Conservation (phyloP, 2,329 filamentous ascomycete species). For the Colletotrichum graminicola region DNA sequence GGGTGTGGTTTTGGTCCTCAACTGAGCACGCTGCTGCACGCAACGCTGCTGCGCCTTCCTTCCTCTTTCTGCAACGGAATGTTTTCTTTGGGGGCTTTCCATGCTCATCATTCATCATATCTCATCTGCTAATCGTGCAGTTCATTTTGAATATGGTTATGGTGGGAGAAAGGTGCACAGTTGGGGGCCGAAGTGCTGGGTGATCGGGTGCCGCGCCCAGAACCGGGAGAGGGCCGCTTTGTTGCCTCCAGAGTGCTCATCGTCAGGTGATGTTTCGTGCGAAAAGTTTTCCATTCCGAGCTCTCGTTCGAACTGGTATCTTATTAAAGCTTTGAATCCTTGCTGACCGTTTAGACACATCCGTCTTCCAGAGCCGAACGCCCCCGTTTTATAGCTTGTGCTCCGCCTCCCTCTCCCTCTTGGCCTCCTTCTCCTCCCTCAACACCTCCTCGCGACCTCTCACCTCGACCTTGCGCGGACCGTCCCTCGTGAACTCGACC, state of each 20-base stretch:
- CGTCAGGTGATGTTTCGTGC: background rate
- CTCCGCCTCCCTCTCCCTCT: constrained; percentile 38
- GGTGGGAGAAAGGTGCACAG: constrained; percentile 11
- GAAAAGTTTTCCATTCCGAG: background rate
- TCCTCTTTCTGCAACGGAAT: background rate
- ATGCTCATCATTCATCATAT: constrained; percentile 6
- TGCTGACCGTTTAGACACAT: background rate
- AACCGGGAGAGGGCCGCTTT: background rate
- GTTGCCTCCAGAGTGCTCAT: background rate
- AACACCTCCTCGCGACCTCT: constrained; percentile 62
- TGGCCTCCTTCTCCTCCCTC: constrained; percentile 56
- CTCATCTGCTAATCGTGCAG: constrained; percentile 18
- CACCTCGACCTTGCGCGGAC: constrained; percentile 67
- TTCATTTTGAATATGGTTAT: background rate
- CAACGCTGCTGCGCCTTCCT: constrained; percentile 2
- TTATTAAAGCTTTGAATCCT: background rate
- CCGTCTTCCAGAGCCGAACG: background rate
- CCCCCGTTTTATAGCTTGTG: constrained; percentile 18
- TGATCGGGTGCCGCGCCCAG: constrained; percentile 1
- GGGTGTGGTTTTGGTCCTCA: background rate
- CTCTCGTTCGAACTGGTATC: background rate
- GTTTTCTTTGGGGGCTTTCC: background rate
- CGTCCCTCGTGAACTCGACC: constrained; percentile 64
- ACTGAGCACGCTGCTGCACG: constrained; percentile 7
- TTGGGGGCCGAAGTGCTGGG: background rate